These are phyloP conservation scores for Stipa capillata DNA, from an alignment of 176 grass and related monocot genomes.

Conservation along the genomic window DNA sequence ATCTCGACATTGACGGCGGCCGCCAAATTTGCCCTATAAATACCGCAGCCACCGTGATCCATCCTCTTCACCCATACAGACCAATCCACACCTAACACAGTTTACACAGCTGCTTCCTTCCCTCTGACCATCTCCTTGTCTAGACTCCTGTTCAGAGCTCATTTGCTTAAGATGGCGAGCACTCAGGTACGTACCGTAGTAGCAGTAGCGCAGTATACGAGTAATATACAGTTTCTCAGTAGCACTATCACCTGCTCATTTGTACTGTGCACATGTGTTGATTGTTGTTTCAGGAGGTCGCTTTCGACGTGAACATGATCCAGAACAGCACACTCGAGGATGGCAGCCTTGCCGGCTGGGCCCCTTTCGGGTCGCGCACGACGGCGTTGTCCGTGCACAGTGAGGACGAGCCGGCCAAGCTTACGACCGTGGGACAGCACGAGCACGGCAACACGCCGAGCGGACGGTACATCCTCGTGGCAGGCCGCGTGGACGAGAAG, in stretches of 20 bases:
- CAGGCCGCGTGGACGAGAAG: background rate
- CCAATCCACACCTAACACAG: background rate
- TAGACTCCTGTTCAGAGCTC: background rate
- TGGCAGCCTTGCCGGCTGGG: constrained; percentile 19
- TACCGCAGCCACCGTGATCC: background rate
- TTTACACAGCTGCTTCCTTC: background rate
- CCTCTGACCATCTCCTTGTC: background rate
- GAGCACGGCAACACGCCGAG: too few species aligned
- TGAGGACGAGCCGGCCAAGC: too few species aligned
- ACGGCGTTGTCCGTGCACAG: constrained; percentile 21
- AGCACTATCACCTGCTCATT: background rate
- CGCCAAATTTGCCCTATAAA: background rate
- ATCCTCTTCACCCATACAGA: background rate
- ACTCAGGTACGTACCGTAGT: background rate
- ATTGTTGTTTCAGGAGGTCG: constrained; percentile 27
- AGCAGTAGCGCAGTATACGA: background rate
- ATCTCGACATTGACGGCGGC: background rate
- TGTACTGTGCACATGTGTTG: background rate
- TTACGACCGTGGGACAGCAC: too few species aligned
- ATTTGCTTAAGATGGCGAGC: background rate
- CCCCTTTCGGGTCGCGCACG: constrained; percentile 21
- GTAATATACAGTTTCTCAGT: too few species aligned
- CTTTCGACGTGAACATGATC: constrained; percentile 32
- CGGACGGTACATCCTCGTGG: too few species aligned
- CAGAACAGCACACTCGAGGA: constrained; percentile 5